phyloP scores from a whole-genome alignment of 176 grass and related monocot species.

The Carex pumila region DNA sequence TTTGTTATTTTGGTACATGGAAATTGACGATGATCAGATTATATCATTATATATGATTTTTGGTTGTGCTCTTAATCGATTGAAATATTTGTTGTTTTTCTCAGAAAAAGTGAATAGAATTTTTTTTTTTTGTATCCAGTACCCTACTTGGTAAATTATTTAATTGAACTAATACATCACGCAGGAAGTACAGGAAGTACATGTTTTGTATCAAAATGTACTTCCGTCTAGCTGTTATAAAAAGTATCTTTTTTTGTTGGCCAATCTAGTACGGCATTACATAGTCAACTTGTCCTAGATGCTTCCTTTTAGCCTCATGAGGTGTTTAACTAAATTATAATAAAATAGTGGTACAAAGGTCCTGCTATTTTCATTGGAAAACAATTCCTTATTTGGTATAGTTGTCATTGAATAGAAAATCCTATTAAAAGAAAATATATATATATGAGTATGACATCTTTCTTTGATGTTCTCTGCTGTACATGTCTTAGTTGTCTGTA shows the following conservation, averaged over 20 bases:
- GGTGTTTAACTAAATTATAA: conserved; percentile 1
- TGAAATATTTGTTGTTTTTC: conserved; percentile 4
- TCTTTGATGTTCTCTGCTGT: neutral
- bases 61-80: neutral
- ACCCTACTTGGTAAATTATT: too few species aligned
- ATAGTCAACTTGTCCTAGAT: neutral
- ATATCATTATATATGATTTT: neutral
- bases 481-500: neutral
- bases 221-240: neutral
- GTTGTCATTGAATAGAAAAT: neutral
- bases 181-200: neutral
- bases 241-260: neutral
- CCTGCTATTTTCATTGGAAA: neutral
- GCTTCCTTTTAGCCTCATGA: neutral
- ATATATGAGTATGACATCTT: neutral
- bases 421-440: neutral
- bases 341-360: neutral
- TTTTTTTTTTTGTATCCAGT: neutral
- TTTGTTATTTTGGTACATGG: neutral
- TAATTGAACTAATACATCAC: neutral
- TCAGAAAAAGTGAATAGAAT: neutral
- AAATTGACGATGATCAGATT: conserved; percentile 7
- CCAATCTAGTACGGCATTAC: neutral
- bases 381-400: neutral
- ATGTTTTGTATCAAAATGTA: neutral